Conservation (phyloP, 108 stramenopile genomes). For the Schizochytrium sp. region DNA sequence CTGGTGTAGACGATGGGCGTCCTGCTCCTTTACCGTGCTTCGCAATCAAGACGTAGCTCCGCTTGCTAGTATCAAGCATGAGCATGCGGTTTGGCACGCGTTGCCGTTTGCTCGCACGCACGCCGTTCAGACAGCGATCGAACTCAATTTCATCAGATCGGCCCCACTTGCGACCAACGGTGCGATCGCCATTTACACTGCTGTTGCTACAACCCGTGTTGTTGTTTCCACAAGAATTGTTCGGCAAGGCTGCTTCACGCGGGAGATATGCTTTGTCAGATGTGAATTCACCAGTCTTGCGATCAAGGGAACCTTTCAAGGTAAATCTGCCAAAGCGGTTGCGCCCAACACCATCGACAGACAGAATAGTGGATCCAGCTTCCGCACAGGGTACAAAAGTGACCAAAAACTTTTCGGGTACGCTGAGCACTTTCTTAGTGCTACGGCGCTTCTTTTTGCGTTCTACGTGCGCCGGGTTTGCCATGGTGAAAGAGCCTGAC, state of each 20-base stretch:
- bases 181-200: not conserved
- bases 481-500: slow-evolving; percentile 34
- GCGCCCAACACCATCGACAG: slow-evolving; percentile 20
- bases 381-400: not conserved
- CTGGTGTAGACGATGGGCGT: no score
- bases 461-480: slow-evolving; percentile 21
- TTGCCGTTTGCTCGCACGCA: slow-evolving; percentile 15
- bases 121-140: not conserved
- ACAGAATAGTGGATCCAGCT: not conserved
- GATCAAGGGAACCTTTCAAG: not conserved
- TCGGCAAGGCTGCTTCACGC: not conserved
- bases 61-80: slow-evolving; percentile 38
- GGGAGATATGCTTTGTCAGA: slow-evolving; percentile 8
- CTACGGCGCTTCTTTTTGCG: slow-evolving; percentile 18
- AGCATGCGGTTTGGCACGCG: slow-evolving; percentile 45
- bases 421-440: not conserved
- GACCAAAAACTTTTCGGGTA: slow-evolving; percentile 49
- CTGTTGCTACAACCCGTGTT: not conserved
- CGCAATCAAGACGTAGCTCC: slow-evolving; percentile 1
- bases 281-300: not conserved
- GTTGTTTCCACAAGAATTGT: not conserved
- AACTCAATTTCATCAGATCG: slow-evolving; percentile 4
- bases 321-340: slow-evolving; percentile 47
- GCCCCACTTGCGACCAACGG: not conserved
- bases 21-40: not conserved